Evolutionary conservation across 108 stramenopile genomes (phyloP), one percentile per base, ranked within the genome.

Genomic region (Stephanodiscus minutulus): DNA sequence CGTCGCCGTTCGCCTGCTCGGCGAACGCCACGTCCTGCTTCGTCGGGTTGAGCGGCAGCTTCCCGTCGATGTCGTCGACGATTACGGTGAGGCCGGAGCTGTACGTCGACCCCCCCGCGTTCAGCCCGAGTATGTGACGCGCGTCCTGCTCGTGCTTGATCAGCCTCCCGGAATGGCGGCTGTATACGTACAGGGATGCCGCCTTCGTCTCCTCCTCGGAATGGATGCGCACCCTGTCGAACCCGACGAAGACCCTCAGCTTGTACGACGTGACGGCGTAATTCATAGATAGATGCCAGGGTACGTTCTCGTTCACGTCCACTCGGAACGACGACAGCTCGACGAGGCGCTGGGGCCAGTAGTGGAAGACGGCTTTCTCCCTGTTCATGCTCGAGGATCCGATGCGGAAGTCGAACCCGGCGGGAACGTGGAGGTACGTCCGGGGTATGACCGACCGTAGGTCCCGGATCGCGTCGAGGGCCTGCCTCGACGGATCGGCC

Each of bases 341-440:
- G 24, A 81, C 85, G 33, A 89, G 63, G 1, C 85, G 74, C 9
- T 66, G 79, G n/a, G 83, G 81, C 88, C 88, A 89, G 61, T 82
- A 84, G 11, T 60, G 11, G 46, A 81, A 79, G 11, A 62, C 41
- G 11, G 84, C 44, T 10, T 17, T 11, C 10, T 80, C 44, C 10
- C 72, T 37, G 10, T 62, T 39, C n/a, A 84, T 70, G 18, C 27
- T 17, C 22, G 64, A 64, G 35, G 18, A 43, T 5, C 70, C 70
- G 44, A 70, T 70, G 33, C 29, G 29, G n/a, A 89, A 59, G 41
- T 83, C 70, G 41, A 89, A 60, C 28, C 56, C 44, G 4, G 36
- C 31, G 39, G 85, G 80, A 15, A 89, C 50, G 67, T 89, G 86
- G 29, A 89, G 50, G 48, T 89, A 89, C 12, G 68, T 66, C 9